Conservation (phyloP, 2,329 filamentous ascomycete genomes). For the Ophiocordyceps unilateralis region DNA sequence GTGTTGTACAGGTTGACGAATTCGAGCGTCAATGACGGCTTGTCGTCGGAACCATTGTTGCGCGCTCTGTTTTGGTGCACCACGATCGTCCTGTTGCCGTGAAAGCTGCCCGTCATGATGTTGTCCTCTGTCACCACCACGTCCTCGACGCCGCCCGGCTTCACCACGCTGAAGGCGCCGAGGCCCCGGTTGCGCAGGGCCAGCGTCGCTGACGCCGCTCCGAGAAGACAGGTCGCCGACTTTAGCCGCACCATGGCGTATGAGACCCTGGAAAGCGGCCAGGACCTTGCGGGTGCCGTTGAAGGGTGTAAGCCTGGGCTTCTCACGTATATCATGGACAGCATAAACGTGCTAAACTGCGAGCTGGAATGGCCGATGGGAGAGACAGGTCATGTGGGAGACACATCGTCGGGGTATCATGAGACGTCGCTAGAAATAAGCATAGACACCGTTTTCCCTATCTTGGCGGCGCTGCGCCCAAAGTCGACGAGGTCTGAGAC, state of each 20-base stretch:
- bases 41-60: not conserved
- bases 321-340: not conserved
- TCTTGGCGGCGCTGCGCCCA: not conserved
- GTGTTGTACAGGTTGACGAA: constrained; percentile 25
- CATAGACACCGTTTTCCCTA: not conserved
- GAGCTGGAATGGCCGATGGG: not conserved
- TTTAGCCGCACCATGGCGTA: not conserved
- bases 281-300: not conserved
- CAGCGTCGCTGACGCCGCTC: constrained; percentile 1
- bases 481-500: not conserved
- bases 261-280: not conserved
- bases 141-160: constrained; percentile 13
- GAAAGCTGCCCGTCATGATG: constrained; percentile 20
- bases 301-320: not conserved
- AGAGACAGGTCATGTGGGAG: not conserved
- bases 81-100: constrained; percentile 3
- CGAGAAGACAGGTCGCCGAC: constrained; percentile 3
- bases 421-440: not conserved
- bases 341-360: not conserved
- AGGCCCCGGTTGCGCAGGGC: not conserved
- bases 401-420: not conserved
- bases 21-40: constrained; percentile 9
- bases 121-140: constrained; percentile 20
- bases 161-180: constrained; percentile 12
- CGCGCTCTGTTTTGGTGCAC: not conserved